These are phyloP conservation scores for Salvia splendens DNA, from an alignment of 257 asterid genomes.

Conservation along the genomic window DNA sequence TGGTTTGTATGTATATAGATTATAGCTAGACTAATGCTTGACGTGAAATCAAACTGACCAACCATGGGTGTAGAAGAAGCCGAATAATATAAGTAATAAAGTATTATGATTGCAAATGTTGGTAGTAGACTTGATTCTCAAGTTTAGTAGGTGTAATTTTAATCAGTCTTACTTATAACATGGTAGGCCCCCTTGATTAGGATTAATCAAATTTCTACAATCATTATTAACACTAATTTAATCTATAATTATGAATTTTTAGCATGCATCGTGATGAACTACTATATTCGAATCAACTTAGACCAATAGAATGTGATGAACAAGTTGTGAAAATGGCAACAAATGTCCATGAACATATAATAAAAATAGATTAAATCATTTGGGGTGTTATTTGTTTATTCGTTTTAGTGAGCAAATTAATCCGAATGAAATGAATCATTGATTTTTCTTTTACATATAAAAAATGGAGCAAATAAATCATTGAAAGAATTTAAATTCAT, in stretches of 20 bases:
- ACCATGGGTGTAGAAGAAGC: constrained; percentile 45
- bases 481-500: background rate
- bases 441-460: too few relatives aligned
- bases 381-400: too few relatives aligned
- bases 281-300: background rate
- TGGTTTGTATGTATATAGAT: constrained; percentile 3
- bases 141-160: constrained; percentile 36
- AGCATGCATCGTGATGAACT: background rate
- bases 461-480: background rate
- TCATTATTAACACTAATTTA: background rate
- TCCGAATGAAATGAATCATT: too few relatives aligned
- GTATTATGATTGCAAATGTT: constrained; percentile 37
- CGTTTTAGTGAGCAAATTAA: too few relatives aligned
- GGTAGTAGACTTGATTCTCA: constrained; percentile 43
- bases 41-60: constrained; percentile 35
- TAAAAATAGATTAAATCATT: too few relatives aligned
- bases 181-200: constrained; percentile 31
- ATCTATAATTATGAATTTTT: background rate
- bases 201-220: background rate
- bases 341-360: too few relatives aligned
- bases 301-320: background rate
- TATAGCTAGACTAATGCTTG: constrained; percentile 32
- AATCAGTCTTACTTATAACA: constrained; percentile 18
- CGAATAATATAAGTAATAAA: constrained; percentile 22
- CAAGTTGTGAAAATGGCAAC: too few relatives aligned